phyloP scores from a whole-genome alignment of 352 stramenopile species.

The Globisporangium nodosum region DNA sequence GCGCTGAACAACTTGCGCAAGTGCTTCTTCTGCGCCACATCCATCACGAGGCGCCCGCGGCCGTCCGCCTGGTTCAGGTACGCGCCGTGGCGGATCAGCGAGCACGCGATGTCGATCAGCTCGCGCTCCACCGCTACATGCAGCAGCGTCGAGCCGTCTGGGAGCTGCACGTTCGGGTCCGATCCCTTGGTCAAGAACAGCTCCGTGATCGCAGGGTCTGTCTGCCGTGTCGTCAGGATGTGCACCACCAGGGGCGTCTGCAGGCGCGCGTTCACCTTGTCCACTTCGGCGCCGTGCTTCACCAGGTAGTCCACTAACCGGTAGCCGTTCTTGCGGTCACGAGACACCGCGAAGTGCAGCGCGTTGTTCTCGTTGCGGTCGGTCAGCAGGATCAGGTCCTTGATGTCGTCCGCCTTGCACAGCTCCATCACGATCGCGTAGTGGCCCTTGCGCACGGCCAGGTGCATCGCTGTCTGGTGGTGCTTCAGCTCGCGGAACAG shows the following conservation, averaged over 20 bases:
- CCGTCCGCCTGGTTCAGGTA: constrained; percentile 69
- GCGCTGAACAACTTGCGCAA: constrained; percentile 79
- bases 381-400: constrained; percentile 60
- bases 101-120: constrained; percentile 73
- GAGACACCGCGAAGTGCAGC: constrained; percentile 77
- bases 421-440: constrained; percentile 85
- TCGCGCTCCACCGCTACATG: constrained; percentile 80
- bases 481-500: constrained; percentile 84
- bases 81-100: constrained; percentile 62
- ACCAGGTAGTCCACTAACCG: constrained; percentile 81
- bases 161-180: constrained; percentile 65
- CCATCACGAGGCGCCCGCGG: constrained; percentile 68
- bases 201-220: constrained; percentile 72
- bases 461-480: constrained; percentile 75
- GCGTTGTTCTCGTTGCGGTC: constrained; percentile 84
- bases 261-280: constrained; percentile 80
- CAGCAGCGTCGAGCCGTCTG: constrained; percentile 77
- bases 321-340: constrained; percentile 78
- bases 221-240: constrained; percentile 83
- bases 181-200: constrained; percentile 60
- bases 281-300: constrained; percentile 73
- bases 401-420: constrained; percentile 67
- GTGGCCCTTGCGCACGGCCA: constrained; percentile 79
- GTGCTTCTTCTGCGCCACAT: constrained; percentile 75
- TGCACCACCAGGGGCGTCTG: constrained; percentile 78